These are phyloP conservation scores for Dictyostelium firmibasis DNA, from an alignment of 78 protist genomes.

Conservation along the genomic window DNA sequence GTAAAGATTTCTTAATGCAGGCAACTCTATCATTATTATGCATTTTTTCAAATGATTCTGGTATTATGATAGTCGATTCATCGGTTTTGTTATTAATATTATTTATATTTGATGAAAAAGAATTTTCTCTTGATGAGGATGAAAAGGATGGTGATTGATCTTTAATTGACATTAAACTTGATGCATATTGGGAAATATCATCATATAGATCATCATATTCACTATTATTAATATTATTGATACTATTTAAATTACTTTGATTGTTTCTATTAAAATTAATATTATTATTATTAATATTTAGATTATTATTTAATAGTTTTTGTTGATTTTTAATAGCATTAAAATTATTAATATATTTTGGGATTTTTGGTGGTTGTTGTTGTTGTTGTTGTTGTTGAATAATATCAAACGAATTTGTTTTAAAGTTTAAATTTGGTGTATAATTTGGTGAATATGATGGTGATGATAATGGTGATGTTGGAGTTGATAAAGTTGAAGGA, in stretches of 20 bases:
- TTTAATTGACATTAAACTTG: slow-evolving; percentile 36
- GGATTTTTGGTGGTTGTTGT: background rate
- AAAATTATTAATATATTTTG: background rate
- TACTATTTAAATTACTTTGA: background rate
- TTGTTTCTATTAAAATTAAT: background rate
- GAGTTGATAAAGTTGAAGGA: background rate
- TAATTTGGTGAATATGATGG: background rate
- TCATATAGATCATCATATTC: background rate
- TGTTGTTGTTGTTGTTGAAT: slow-evolving; percentile 6
- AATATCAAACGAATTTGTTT: background rate
- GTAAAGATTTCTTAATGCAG: background rate
- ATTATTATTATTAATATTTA: background rate
- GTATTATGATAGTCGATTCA: background rate
- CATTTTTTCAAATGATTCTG: background rate
- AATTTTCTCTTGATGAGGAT: background rate
- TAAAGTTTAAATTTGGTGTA: background rate
- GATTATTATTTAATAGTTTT: background rate
- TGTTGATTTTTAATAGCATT: background rate
- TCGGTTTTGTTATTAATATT: background rate
- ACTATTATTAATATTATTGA: background rate
- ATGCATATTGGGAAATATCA: slow-evolving; percentile 22
- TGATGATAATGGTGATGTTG: slow-evolving; percentile 1
- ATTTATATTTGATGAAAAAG: background rate
- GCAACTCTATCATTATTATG: background rate
- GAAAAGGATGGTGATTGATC: background rate